Evolutionary conservation across 2,329 filamentous ascomycete genomes (phyloP), one percentile per base, ranked within the genome.

Genomic region (Shiraia bambusicola): DNA sequence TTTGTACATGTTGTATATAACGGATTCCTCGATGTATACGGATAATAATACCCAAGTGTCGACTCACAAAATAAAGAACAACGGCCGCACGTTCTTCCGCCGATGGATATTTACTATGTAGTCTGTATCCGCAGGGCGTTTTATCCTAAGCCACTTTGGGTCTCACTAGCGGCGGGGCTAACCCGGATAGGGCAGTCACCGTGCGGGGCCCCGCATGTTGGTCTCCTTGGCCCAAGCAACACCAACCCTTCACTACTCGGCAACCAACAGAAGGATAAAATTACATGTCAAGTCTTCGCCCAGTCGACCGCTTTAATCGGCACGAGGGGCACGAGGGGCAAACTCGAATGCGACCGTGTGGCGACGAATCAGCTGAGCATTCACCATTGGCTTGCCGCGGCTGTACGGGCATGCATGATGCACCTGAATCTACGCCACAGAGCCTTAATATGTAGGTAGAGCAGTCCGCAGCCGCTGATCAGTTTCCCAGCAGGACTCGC

Each of bases 191-290:
- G 28, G 22, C 15, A 15, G 11, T 19, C 26, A 13, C 38, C 39
- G 36, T 42, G 37, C 40, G 47, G 41, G 47, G 49, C 37, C 49
- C 47, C 51, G 42, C 46, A 35, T 35, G n/a, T 42, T 42, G n/a
- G 14, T 16, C 13, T 28, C 29, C 27, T 22, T 25, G 28, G 30
- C 29, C 14, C 4, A 22, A 22, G 19, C 19, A 22, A 22, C n/a
- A n/a, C n/a, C n/a, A n/a, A n/a, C n/a, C n/a, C n/a, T n/a, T n/a
- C n/a, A n/a, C n/a, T n/a, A n/a, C n/a, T n/a, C n/a, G n/a, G n/a
- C n/a, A n/a, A n/a, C n/a, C n/a, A n/a, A n/a, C n/a, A n/a, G n/a
- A n/a, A n/a, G n/a, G n/a, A n/a, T n/a, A n/a, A n/a, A n/a, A n/a
- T n/a, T n/a, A n/a, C n/a, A n/a, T n/a, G n/a, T n/a, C n/a, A n/a